Evolutionary conservation across 192 early-diverging fungal genomes (phyloP).

Genomic region (Podila epigama): DNA sequence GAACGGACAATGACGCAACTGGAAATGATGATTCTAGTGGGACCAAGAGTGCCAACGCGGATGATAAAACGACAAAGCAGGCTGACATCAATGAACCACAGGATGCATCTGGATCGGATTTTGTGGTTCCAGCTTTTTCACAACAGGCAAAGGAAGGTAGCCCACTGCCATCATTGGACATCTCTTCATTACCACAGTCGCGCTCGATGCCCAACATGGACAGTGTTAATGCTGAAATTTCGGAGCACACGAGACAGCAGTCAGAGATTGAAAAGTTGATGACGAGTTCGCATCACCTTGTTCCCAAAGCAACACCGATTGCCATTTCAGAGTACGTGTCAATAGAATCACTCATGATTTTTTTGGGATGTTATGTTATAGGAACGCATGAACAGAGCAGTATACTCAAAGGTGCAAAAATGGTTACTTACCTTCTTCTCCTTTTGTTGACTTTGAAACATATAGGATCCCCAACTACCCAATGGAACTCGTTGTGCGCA

Average conservation of each 20-base stretch:
- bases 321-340: slow-evolving; percentile 26
- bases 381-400: too few species aligned
- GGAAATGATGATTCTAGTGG: not conserved
- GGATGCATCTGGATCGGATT: not conserved
- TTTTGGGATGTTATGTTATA: too few species aligned
- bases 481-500: slow-evolving; percentile 42
- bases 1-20: not conserved
- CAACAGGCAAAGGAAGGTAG: slow-evolving; percentile 5
- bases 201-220: slow-evolving; percentile 7
- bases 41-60: not conserved
- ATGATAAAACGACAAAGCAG: too few species aligned
- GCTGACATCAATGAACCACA: not conserved
- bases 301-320: slow-evolving; percentile 21
- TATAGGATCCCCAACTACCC: slow-evolving; percentile 42
- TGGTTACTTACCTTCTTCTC: not conserved
- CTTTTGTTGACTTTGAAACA: too few species aligned
- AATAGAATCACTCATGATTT: not conserved
- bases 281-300: slow-evolving; percentile 39
- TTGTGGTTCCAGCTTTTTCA: not conserved
- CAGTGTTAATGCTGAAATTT: not conserved
- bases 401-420: not conserved
- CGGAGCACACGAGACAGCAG: slow-evolving; percentile 19
- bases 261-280: slow-evolving; percentile 47
- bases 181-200: not conserved
- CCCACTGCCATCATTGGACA: not conserved